Evolutionary conservation across 2,329 filamentous ascomycete species (phyloP).

Genomic region (Phoma sp.): DNA sequence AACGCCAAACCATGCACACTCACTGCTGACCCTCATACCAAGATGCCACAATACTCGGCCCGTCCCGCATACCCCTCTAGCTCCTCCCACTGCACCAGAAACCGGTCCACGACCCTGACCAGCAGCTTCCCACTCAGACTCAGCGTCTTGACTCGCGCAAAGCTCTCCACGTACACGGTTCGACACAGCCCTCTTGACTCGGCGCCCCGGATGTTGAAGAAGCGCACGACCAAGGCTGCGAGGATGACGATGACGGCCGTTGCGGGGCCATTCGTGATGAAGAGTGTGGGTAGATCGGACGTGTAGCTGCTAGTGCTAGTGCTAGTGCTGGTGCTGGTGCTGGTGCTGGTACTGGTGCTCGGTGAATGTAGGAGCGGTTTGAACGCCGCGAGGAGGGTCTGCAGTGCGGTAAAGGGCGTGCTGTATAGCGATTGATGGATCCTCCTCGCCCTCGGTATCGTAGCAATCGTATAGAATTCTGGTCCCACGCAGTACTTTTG

Average conservation of each 20-base stretch:
- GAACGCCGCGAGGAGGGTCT: constrained; percentile 70
- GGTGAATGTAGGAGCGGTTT: constrained; percentile 64
- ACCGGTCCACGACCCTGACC: constrained; percentile 73
- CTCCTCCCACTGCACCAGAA: constrained; percentile 81
- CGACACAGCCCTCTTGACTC: constrained; percentile 64
- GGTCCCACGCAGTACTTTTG: constrained; percentile 25
- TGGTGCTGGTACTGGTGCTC: no score
- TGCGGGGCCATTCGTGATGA: constrained; percentile 88
- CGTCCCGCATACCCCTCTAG: constrained; percentile 57
- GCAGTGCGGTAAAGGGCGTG: constrained; percentile 72
- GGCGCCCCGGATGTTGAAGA: constrained; percentile 53
- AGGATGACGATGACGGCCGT: constrained; percentile 80
- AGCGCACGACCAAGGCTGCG: constrained; percentile 63
- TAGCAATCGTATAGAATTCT: constrained; percentile 67
- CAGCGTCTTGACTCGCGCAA: constrained; percentile 82
- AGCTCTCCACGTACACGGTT: constrained; percentile 89
- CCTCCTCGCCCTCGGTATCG: constrained; percentile 76
- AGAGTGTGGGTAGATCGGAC: constrained; percentile 55
- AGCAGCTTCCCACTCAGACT: constrained; percentile 87
- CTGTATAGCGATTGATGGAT: constrained; percentile 84
- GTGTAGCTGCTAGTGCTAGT: no score
- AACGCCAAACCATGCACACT: no score
- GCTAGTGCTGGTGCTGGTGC: no score
- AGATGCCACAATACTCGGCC: constrained; percentile 55
- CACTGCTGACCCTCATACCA: constrained; percentile 40